These are phyloP conservation scores for Sporothrix mexicana DNA, from an alignment of 2,329 filamentous ascomycete species.

Conservation along the genomic window DNA sequence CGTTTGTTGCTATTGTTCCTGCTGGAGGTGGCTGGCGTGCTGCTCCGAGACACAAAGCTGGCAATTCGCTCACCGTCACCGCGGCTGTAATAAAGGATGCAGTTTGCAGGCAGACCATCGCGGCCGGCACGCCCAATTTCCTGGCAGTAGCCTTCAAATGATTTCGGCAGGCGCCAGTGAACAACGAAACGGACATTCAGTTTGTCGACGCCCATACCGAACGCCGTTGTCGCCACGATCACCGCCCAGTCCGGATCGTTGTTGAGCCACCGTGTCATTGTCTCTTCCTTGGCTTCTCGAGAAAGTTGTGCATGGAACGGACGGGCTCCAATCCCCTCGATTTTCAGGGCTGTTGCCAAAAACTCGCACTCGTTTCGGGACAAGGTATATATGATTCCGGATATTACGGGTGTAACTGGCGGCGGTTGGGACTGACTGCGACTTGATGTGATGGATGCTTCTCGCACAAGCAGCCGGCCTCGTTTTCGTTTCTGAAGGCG, in stretches of 20 bases:
- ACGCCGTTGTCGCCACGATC: conserved; percentile 93
- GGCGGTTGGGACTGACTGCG: conserved; percentile 40
- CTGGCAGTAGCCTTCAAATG: conserved; percentile 95
- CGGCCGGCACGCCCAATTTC: conserved; percentile 91
- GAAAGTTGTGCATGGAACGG: conserved; percentile 74
- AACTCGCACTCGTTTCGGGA: conserved; percentile 76
- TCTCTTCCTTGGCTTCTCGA: conserved; percentile 72
- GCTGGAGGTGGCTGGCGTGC: conserved; percentile 42
- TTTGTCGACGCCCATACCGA: conserved; percentile 98
- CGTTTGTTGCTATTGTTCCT: conserved; percentile 45
- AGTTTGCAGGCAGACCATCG: conserved; percentile 84
- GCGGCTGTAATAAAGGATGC: conserved; percentile 88
- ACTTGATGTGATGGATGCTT: conserved; percentile 46
- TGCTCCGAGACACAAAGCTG: conserved; percentile 51
- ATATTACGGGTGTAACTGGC: conserved; percentile 62
- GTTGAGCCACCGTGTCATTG: conserved; percentile 72
- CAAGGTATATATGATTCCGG: conserved; percentile 81
- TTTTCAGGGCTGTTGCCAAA: conserved; percentile 68
- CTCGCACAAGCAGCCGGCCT: conserved; percentile 56
- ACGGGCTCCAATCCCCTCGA: conserved; percentile 73
- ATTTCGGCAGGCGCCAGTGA: conserved; percentile 92
- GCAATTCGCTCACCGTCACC: conserved; percentile 81
- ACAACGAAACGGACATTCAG: conserved; percentile 92
- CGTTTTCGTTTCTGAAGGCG: conserved; percentile 54
- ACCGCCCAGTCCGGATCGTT: conserved; percentile 82